Percentiles rank a stretch among this genome's conserved stretches.
These are phyloP conservation scores for Colletotrichum nymphaeae DNA, from an alignment of 2,329 filamentous ascomycete species.

Conservation along the genomic window DNA sequence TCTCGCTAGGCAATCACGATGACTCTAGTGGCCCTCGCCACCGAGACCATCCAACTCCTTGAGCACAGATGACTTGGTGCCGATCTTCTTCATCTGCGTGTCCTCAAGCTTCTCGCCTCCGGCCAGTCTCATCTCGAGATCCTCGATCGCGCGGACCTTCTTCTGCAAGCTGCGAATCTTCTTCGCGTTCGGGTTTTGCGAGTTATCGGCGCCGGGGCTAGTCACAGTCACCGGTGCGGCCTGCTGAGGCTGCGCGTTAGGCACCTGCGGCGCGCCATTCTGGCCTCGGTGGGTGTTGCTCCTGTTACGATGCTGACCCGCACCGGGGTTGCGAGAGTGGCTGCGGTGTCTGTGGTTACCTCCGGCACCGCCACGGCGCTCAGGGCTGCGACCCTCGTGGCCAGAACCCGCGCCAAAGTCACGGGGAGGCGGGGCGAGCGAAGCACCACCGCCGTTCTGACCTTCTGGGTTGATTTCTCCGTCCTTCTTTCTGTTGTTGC, in stretches of 20 bases:
- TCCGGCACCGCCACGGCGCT: slow-evolving; percentile 65
- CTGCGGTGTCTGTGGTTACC: slow-evolving; percentile 58
- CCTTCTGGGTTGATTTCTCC: slow-evolving; percentile 68
- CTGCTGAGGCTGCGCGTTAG: slow-evolving; percentile 41
- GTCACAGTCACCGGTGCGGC: slow-evolving; percentile 39
- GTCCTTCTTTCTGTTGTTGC: slow-evolving; percentile 91
- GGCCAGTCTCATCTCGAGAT: slow-evolving; percentile 95
- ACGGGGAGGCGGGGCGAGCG: slow-evolving; percentile 59
- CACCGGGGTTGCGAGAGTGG: slow-evolving; percentile 64
- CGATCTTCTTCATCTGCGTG: slow-evolving; percentile 98
- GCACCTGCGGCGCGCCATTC: slow-evolving; percentile 40
- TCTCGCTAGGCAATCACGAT: neutral
- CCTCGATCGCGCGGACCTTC: slow-evolving; percentile 97
- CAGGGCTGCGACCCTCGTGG: slow-evolving; percentile 71
- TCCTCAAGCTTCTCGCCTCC: slow-evolving; percentile 97
- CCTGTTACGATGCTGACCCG: slow-evolving; percentile 60
- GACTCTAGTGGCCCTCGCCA: slow-evolving; percentile 25
- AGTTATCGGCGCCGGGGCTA: slow-evolving; percentile 54
- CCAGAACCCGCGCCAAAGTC: slow-evolving; percentile 28
- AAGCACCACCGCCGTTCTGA: slow-evolving; percentile 58
- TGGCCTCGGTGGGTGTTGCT: slow-evolving; percentile 59
- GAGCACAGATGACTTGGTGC: slow-evolving; percentile 84
- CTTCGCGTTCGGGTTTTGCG: slow-evolving; percentile 83
- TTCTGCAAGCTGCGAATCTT: slow-evolving; percentile 94
- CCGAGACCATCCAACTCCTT: slow-evolving; percentile 79